A percentile compares a stretch with the other conserved stretches of the same genome.
These are phyloP conservation scores for Casuarina equisetifolia DNA, from an alignment of 306 rosid species.

Conservation along the genomic window DNA sequence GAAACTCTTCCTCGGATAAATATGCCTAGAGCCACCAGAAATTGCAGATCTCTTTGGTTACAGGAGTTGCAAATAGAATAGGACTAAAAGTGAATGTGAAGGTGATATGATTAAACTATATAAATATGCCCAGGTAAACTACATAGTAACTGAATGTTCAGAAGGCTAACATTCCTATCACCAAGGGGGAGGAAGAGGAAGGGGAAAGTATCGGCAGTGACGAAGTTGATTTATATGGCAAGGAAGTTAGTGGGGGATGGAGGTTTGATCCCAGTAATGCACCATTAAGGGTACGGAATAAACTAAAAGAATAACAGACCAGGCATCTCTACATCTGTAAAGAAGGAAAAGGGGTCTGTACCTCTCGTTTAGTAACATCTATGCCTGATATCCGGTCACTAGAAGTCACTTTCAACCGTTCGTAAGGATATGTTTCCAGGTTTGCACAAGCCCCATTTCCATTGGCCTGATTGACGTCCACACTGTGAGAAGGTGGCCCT, in stretches of 20 bases:
- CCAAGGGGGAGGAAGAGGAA: too few relatives aligned
- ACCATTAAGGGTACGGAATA: background rate
- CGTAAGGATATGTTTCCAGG: conserved; percentile 55
- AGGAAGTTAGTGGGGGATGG: background rate
- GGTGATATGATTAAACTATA: conserved; percentile 4
- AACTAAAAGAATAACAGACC: too few relatives aligned
- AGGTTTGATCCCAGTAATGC: background rate
- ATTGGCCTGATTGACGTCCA: conserved; percentile 31
- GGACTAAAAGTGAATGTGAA: background rate
- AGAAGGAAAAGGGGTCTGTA: conserved; percentile 22
- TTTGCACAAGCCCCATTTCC: conserved; percentile 34
- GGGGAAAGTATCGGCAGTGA: background rate
- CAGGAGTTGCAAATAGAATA: background rate
- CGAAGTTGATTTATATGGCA: background rate
- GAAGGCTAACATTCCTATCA: background rate
- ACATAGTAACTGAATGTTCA: background rate
- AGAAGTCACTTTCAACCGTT: conserved; percentile 62
- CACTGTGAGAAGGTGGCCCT: conserved; percentile 35
- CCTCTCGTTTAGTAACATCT: conserved; percentile 84
- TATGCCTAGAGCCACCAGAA: conserved; percentile 63
- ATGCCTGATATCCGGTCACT: conserved; percentile 62
- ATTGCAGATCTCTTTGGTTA: conserved; percentile 17
- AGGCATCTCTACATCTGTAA: conserved; percentile 1
- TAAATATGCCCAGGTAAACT: conserved; percentile 4
- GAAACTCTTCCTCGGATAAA: conserved; percentile 79